A percentile compares a stretch with the other conserved stretches of the same genome.
These are phyloP conservation scores for Claviceps purpurea DNA, from an alignment of 2,329 filamentous ascomycete species.

Conservation along the genomic window DNA sequence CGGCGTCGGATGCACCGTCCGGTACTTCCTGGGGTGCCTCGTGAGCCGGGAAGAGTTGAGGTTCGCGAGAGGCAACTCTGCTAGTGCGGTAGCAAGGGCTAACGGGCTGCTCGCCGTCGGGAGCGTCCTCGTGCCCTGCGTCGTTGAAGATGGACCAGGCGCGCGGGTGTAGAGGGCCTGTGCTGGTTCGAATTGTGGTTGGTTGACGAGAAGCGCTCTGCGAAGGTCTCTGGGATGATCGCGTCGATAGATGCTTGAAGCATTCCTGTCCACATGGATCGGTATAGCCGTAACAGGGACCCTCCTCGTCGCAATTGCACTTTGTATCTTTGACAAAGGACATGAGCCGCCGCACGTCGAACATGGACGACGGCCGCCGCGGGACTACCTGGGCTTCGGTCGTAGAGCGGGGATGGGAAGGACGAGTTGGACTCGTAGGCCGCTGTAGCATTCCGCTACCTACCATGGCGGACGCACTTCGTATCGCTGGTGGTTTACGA, in stretches of 20 bases:
- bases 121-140: constrained; percentile 13
- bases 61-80: constrained; percentile 26
- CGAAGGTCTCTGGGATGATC: constrained; percentile 13
- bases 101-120: constrained; percentile 14
- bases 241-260: constrained; percentile 41
- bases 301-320: constrained; percentile 45
- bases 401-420: constrained; percentile 13
- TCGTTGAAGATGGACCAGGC: constrained; percentile 14
- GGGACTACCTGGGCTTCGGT: constrained; percentile 19
- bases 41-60: constrained; percentile 15
- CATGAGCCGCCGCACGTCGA: constrained; percentile 41
- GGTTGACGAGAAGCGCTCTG: constrained; percentile 19
- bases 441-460: constrained; percentile 17
- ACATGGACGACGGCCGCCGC: constrained; percentile 37
- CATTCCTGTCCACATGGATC: constrained; percentile 55
- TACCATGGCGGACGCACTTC: constrained; percentile 14
- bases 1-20: not conserved
- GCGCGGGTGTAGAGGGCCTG: constrained; percentile 19
- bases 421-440: constrained; percentile 8
- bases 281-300: constrained; percentile 50
- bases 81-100: constrained; percentile 23
- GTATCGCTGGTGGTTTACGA: constrained; percentile 13
- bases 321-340: constrained; percentile 55
- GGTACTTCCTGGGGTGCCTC: constrained; percentile 9
- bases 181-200: constrained; percentile 29